These are phyloP conservation scores for Ceratocystis albifundus DNA, from an alignment of 2,329 filamentous ascomycete genomes.

Conservation along the genomic window DNA sequence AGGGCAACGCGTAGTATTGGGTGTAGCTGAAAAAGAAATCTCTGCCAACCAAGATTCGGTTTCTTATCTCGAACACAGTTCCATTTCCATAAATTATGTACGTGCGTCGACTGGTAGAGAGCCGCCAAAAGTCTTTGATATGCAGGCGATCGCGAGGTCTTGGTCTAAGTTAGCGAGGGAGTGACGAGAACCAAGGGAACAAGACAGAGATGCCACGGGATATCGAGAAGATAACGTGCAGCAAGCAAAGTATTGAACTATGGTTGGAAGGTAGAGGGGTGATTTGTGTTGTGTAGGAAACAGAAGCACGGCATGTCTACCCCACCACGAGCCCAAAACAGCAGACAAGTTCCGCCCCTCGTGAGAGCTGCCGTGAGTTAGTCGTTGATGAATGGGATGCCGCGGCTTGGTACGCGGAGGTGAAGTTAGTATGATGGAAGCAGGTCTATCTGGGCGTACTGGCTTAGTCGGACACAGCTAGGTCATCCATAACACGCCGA, in stretches of 20 bases:
- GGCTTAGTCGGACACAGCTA: background rate
- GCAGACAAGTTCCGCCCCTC: background rate
- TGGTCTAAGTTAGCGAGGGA: background rate
- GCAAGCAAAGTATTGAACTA: background rate
- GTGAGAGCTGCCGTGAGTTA: background rate
- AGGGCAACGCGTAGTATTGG: background rate
- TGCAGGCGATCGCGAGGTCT: constrained; percentile 1
- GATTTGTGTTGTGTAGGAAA: background rate
- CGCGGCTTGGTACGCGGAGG: background rate
- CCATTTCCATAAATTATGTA: background rate
- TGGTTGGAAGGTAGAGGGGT: background rate
- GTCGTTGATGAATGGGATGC: background rate
- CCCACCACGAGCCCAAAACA: background rate
- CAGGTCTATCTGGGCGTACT: background rate
- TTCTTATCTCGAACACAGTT: background rate
- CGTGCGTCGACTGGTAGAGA: background rate
- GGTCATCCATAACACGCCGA: background rate
- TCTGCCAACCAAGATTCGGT: background rate
- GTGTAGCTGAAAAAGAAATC: background rate
- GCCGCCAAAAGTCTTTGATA: background rate
- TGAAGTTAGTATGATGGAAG: background rate
- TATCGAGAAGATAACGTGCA: background rate
- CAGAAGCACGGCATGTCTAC: background rate
- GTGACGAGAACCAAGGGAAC: background rate
- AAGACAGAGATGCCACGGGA: background rate